Percentiles rank a stretch among this genome's conserved stretches.
phyloP scores from a whole-genome alignment of 2,329 filamentous ascomycete species.

The Penicillium sumatraense region DNA sequence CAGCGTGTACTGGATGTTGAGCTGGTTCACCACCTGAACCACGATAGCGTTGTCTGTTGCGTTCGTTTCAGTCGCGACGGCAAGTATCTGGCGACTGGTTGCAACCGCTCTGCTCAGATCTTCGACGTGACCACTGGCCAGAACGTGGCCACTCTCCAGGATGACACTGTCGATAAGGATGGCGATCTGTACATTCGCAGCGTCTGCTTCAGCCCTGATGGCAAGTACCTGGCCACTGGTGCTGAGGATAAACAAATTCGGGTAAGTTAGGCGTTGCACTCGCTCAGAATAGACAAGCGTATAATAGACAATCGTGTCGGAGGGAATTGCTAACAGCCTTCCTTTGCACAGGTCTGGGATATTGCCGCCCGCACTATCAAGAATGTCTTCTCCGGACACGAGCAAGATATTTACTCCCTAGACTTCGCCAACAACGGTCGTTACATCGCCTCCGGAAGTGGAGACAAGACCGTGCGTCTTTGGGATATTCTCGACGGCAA shows the following conservation, averaged over 20 bases:
- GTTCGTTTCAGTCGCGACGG: conserved; percentile 96
- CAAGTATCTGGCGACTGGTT: conserved; percentile 93
- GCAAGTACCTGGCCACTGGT: conserved; percentile 89
- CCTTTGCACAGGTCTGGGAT: conserved; percentile 99
- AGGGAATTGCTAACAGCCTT: conserved; percentile 9
- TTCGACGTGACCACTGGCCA: conserved; percentile 88
- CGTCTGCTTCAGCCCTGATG: conserved; percentile 98
- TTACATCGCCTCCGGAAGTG: conserved; percentile 93
- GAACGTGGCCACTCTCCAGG: conserved; percentile 87
- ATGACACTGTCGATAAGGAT: conserved; percentile 82
- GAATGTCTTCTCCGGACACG: conserved; percentile 92
- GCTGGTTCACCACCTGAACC: conserved; percentile 86
- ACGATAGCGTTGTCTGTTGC: conserved; percentile 97
- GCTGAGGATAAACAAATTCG: conserved; percentile 97
- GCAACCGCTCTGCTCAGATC: conserved; percentile 98
- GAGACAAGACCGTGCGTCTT: conserved; percentile 89
- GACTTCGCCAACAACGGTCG: conserved; percentile 94
- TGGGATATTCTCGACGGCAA: conserved; percentile 91
- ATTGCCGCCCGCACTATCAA: conserved; percentile 82
- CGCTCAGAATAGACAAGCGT: too few relatives aligned
- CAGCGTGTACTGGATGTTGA: conserved; percentile 91
- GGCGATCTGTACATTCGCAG: conserved; percentile 97
- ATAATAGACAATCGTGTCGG: too few relatives aligned
- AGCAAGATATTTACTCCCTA: conserved; percentile 97
- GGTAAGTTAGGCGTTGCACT: conserved; percentile 62